Evolutionary conservation across 257 asterid species (phyloP), one percentile per base, ranked within the genome.

Genomic region (Scutellaria minor): DNA sequence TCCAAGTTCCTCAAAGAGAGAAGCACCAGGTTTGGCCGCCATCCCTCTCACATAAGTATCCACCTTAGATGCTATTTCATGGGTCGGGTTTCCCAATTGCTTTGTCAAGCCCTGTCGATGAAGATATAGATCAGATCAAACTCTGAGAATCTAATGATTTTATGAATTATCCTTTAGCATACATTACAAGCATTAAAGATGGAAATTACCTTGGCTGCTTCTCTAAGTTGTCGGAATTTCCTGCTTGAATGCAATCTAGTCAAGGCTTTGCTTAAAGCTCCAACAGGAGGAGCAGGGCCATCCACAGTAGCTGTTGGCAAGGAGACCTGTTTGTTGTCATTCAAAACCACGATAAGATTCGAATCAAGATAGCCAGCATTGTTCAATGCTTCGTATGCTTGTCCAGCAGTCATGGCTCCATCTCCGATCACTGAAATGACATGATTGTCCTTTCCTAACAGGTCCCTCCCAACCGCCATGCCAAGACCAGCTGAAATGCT

Each of bases 391-490:
- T 87, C 93, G 6, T 77, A 87, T 3, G 93, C 93, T 15, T 87
- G 93, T 66, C 93, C 93, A 12, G 89, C 90, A 11, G 93, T 87
- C 93, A 87, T 85, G 70, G 90, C 89, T 62, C 93, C 93, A 68
- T 87, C 93, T 11, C 93, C 93, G 11, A 87, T 87, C 45, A 87
- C 90, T 0, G 90, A 74, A 59, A 87, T 72, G 7, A 87, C 86
- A 53, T 82, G 88, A 73, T 85, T 87, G 48, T 62, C 58, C 77
- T 85, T 85, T 51, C 89, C 90, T 4, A 79, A 13, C 42, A 87
- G 52, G 74, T 85, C 93, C 37, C 93, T 72, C 39, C 79, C 93
- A 9, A 87, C 89, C 0, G 87, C 93, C 93, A 87, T 87, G 6
- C 57, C 93, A 64, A 87, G 70, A 51, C 89, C 93, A 0, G 90